Percentiles rank a stretch among this genome's conserved stretches.
These are phyloP conservation scores for Sarocladium oryzae DNA, from an alignment of 2,329 filamentous ascomycete genomes.

Conservation along the genomic window DNA sequence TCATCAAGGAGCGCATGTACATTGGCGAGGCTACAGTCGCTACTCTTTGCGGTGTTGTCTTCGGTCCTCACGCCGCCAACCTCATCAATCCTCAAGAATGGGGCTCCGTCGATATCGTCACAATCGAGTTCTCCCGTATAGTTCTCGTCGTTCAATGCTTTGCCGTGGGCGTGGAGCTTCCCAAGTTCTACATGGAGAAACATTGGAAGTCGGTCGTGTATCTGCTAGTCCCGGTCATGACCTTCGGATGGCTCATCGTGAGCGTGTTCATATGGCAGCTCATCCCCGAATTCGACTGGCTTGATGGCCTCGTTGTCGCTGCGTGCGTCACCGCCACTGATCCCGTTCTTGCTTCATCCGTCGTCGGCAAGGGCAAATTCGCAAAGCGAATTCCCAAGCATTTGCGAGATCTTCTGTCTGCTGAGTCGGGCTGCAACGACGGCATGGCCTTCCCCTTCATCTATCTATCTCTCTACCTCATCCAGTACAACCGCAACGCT, in stretches of 20 bases:
- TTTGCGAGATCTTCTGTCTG: slow-evolving; percentile 87
- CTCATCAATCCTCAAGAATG: slow-evolving; percentile 70
- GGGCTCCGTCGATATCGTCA: slow-evolving; percentile 81
- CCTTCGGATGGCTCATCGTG: slow-evolving; percentile 87
- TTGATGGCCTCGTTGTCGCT: slow-evolving; percentile 79
- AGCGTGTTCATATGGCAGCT: slow-evolving; percentile 95
- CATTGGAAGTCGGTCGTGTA: slow-evolving; percentile 92
- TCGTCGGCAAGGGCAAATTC: slow-evolving; percentile 98
- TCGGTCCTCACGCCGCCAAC: slow-evolving; percentile 77
- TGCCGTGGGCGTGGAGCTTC: slow-evolving; percentile 83
- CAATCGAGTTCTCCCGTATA: slow-evolving; percentile 82
- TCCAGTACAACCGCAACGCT: slow-evolving; percentile 68
- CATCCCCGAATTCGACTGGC: slow-evolving; percentile 70
- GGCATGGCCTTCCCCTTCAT: slow-evolving; percentile 99
- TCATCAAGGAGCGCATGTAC: slow-evolving; percentile 98
- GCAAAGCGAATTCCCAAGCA: slow-evolving; percentile 96
- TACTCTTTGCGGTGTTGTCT: slow-evolving; percentile 80
- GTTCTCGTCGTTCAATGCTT: slow-evolving; percentile 91
- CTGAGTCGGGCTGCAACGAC: slow-evolving; percentile 97
- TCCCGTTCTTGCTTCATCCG: slow-evolving; percentile 91
- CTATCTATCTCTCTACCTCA: slow-evolving; percentile 85
- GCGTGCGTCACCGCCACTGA: slow-evolving; percentile 97
- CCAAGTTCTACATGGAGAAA: slow-evolving; percentile 92
- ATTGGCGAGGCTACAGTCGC: slow-evolving; percentile 97
- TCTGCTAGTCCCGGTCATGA: slow-evolving; percentile 92